phyloP scores from a whole-genome alignment of 2,329 filamentous ascomycete genomes.

The Coniochaeta pulveracea region DNA sequence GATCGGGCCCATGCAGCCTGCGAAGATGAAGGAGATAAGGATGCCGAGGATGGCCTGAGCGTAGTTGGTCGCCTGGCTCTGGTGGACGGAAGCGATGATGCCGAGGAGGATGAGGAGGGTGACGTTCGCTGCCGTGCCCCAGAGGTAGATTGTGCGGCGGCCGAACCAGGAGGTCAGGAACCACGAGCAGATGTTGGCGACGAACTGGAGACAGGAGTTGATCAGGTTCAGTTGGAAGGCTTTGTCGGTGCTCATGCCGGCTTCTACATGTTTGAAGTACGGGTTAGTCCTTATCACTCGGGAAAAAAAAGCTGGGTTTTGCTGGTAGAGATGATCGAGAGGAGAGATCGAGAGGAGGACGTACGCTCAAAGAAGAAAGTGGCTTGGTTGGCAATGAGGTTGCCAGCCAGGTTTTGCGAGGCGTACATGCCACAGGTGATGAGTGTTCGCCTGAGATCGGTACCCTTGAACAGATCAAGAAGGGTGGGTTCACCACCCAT shows the following conservation, averaged over 20 bases:
- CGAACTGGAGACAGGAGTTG: constrained; percentile 8
- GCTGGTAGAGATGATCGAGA: too few species aligned
- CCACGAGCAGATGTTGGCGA: constrained; percentile 21
- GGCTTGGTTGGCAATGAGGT: constrained; percentile 50
- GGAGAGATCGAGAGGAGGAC: constrained; percentile 10
- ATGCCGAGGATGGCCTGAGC: constrained; percentile 15
- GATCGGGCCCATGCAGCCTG: constrained; percentile 28
- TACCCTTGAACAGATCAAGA: constrained; percentile 42
- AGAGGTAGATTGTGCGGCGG: constrained; percentile 26
- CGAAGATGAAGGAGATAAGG: constrained; percentile 23
- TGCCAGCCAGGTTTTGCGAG: constrained; percentile 47
- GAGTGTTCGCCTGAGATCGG: constrained; percentile 38
- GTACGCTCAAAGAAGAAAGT: constrained; percentile 46
- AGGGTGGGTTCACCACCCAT: constrained; percentile 30
- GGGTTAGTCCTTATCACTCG: background rate
- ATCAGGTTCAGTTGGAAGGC: constrained; percentile 9
- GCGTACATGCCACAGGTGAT: constrained; percentile 46
- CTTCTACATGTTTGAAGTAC: background rate
- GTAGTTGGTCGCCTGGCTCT: background rate
- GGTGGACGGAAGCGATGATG: background rate
- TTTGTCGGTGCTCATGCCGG: background rate
- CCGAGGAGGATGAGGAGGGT: constrained; percentile 4
- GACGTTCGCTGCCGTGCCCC: constrained; percentile 12
- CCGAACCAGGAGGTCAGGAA: constrained; percentile 24
- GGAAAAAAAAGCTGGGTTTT: too few species aligned